Conservation (phyloP, 2,329 filamentous ascomycete species). For the Leptographium procerum region DNA sequence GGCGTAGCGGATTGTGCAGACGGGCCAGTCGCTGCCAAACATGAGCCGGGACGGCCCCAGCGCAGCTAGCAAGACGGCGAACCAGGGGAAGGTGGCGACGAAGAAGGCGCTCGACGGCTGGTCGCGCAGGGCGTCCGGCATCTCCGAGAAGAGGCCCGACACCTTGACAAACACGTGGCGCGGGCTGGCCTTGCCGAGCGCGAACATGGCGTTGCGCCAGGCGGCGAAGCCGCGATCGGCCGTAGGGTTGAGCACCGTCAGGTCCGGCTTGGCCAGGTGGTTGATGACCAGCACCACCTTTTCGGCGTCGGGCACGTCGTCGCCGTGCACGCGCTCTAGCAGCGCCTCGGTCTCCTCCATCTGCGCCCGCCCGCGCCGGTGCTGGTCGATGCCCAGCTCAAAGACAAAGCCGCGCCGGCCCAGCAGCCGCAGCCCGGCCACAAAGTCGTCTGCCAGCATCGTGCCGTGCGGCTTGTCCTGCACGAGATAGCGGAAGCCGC, state of each 20-base stretch:
- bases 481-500: constrained; percentile 72
- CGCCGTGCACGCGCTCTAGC: constrained; percentile 52
- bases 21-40: constrained; percentile 91
- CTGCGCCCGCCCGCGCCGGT: constrained; percentile 63
- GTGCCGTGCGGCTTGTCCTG: constrained; percentile 62
- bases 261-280: constrained; percentile 81
- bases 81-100: constrained; percentile 55
- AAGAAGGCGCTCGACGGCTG: constrained; percentile 47
- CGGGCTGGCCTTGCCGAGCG: constrained; percentile 47
- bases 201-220: constrained; percentile 59
- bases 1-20: constrained; percentile 58
- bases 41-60: constrained; percentile 68
- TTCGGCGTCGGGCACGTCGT: constrained; percentile 45
- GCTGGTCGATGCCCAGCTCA: constrained; percentile 74
- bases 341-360: constrained; percentile 60
- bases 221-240: constrained; percentile 48
- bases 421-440: constrained; percentile 54
- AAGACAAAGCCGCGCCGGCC: constrained; percentile 57
- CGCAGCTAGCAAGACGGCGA: constrained; percentile 56
- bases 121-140: constrained; percentile 44
- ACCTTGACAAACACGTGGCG: constrained; percentile 73
- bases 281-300: constrained; percentile 62
- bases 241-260: constrained; percentile 48
- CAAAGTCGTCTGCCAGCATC: constrained; percentile 52
- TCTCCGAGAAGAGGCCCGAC: constrained; percentile 75